Evolutionary conservation across 768 basidiomycete species (phyloP), one percentile per base, ranked within the genome.

Genomic region (Thelephora aurantiotincta): DNA sequence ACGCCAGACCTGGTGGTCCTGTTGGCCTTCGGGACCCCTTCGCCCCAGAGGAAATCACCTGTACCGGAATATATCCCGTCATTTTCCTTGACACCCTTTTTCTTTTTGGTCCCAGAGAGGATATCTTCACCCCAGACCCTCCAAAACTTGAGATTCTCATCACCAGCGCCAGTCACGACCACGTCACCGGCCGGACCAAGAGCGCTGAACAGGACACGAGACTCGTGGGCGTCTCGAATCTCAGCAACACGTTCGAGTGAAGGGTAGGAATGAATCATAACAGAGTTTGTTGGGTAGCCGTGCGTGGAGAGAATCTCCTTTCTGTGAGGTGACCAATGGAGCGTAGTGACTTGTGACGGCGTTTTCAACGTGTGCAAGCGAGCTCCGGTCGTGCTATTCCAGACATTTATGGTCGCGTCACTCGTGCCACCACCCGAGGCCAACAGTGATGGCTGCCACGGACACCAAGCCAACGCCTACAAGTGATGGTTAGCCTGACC

Each of bases 81-180:
- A 14, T 41, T 41, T 22, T 41, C 38, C 38, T 41, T 41, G 4
- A 41, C 14, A 14, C 38, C 38, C 38, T 41, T 41, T 14, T 41
- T 41, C 38, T 41, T 41, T 22, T 41, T 41, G 5, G 38, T 41
- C 14, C 38, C 38, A 4, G 38, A 16, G 16, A 13, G 14, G 14
- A 41, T 22, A 14, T 41, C 38, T 41, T 41, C 9, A 18, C 38
- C 85, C 86, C 86, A 88, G 35, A 89, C 72, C 50, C 79, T 77
- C 92, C 92, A 94, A 65, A 94, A 94, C 69, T 97, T 98, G 57
- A 98, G 69, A 58, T 93, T 93, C 70, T 98, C 94, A 58, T 98
- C 96, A 0, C 85, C 85, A 1, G 89, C 90, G 6, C 87, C 90
- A 0, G 94, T 98, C 53, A 80, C 85, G 9, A 99, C 81, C 3